Base-by-base conservation (phyloP, 805 yeast genomes). In the Wickerhamiella sorbophila region DNA sequence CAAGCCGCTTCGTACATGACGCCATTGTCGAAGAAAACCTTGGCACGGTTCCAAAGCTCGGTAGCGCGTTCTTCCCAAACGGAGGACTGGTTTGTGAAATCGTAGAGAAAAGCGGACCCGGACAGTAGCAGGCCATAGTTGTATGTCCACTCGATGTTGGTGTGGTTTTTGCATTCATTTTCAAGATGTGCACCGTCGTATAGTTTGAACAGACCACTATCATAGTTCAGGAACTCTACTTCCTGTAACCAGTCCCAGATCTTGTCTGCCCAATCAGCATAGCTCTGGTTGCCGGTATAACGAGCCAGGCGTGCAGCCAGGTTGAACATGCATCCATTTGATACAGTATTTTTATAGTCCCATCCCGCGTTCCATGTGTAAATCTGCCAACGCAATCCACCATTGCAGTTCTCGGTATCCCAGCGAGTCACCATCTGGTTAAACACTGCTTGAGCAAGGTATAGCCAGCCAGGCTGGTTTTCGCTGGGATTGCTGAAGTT, bases 351-450 rank as follows among this genome's bases (percentile, higher is more conserved):
- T 59, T 84, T 84, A 62, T 84, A 84, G 58, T 79, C 76, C 59
- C 83, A 84, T 46, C 95, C 95, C 5, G 82, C 67, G 59, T 85
- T 85, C 85, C 86, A 84, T 41, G 79, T 70, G 63, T 80, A 85
- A 50, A 84, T 85, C 65, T 84, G 95, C 95, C 95, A 84, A 62
- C 95, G 72, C 44, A 84, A 66, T 2, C 95, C 95, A 40, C 95
- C 95, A 34, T 61, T 67, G 58, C 84, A 77, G 52, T 63, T 46
- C 3, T 49, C 61, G 14, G 62, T 48, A 52, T 84, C 94, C 95
- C 95, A 84, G 52, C 93, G 69, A 4, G 69, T 57, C 44, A 75
- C 70, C 88, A 85, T 83, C 39, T 91, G 81, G 59, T 83, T 83
- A 65, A 77, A 83, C 31, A 82, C 82, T 3, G 91, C 94, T 62